These are phyloP conservation scores for Globisporangium orthogonon DNA, from an alignment of 352 stramenopile genomes.

Conservation along the genomic window DNA sequence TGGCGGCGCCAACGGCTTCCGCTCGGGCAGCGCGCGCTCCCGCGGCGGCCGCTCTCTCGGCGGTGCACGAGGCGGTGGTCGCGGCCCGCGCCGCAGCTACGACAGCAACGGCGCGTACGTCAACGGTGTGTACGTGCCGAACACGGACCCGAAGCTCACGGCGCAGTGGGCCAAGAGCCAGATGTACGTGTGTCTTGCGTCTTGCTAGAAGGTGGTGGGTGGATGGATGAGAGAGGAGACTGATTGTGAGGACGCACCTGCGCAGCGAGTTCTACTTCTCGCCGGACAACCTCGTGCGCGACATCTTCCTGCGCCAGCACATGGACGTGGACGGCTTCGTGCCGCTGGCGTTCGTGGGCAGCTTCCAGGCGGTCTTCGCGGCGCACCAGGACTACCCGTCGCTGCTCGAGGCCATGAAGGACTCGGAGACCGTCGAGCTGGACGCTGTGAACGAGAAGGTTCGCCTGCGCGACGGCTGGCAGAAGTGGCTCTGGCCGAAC, in stretches of 20 bases:
- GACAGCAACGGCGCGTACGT: conserved; percentile 60
- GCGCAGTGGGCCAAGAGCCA: conserved; percentile 78
- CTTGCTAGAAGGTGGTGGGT: neutral
- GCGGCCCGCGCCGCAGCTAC: conserved; percentile 30
- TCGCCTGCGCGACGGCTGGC: conserved; percentile 75
- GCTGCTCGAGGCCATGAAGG: conserved; percentile 65
- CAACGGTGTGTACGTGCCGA: conserved; percentile 80
- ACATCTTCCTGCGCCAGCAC: conserved; percentile 82
- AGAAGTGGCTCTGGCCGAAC: conserved; percentile 89
- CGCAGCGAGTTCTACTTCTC: conserved; percentile 85
- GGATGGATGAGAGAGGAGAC: neutral
- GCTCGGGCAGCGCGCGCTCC: conserved; percentile 21
- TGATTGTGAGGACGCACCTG: conserved; percentile 4
- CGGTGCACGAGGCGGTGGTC: conserved; percentile 13
- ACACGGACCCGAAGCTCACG: conserved; percentile 56
- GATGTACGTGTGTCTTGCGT: conserved; percentile 46
- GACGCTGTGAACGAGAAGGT: conserved; percentile 90
- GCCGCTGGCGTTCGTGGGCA: conserved; percentile 84
- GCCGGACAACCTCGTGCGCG: conserved; percentile 74
- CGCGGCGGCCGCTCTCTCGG: conserved; percentile 14
- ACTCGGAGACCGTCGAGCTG: conserved; percentile 62
- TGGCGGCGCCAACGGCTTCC: conserved; percentile 9
- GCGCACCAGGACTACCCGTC: conserved; percentile 83
- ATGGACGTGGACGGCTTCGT: conserved; percentile 88
- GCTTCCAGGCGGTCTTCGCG: conserved; percentile 84